Conservation (phyloP, 2,329 filamentous ascomycete species). For the Pestalotiopsis sp. region DNA sequence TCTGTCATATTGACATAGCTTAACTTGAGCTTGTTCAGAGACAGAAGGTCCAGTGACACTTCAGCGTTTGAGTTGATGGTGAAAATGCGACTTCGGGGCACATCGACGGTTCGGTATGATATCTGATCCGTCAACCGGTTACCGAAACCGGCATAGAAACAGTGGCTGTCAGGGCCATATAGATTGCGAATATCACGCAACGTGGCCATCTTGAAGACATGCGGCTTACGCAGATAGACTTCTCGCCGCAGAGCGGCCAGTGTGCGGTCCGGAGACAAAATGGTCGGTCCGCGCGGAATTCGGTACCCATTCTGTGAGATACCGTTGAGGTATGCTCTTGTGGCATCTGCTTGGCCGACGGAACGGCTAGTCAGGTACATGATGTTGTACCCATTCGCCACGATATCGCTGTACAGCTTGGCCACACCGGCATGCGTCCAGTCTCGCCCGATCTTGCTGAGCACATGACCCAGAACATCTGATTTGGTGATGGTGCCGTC, state of each 20-base stretch:
- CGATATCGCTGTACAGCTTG: slow-evolving; percentile 95
- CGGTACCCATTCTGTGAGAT: slow-evolving; percentile 86
- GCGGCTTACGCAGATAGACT: slow-evolving; percentile 92
- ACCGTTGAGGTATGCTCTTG: slow-evolving; percentile 84
- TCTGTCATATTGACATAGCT: slow-evolving; percentile 97
- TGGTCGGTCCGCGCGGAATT: slow-evolving; percentile 88
- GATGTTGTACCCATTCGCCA: slow-evolving; percentile 95
- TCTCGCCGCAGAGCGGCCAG: slow-evolving; percentile 92
- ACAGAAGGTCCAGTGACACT: slow-evolving; percentile 87
- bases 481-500: slow-evolving; percentile 99
- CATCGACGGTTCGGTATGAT: slow-evolving; percentile 93
- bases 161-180: slow-evolving; percentile 75
- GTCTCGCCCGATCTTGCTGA: slow-evolving; percentile 96
- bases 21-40: slow-evolving; percentile 91
- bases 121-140: slow-evolving; percentile 96
- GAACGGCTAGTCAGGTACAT: slow-evolving; percentile 96
- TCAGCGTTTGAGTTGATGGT: slow-evolving; percentile 99
- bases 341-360: slow-evolving; percentile 90
- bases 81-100: slow-evolving; percentile 92
- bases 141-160: slow-evolving; percentile 96
- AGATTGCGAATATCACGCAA: slow-evolving; percentile 90
- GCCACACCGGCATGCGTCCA: slow-evolving; percentile 98
- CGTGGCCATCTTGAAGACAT: slow-evolving; percentile 99
- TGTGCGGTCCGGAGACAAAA: slow-evolving; percentile 91
- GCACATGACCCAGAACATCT: slow-evolving; percentile 87